Percentiles rank a stretch among this genome's conserved stretches.
These are phyloP conservation scores for Nannizzia gypsea DNA, from an alignment of 2,329 filamentous ascomycete genomes.

Conservation along the genomic window DNA sequence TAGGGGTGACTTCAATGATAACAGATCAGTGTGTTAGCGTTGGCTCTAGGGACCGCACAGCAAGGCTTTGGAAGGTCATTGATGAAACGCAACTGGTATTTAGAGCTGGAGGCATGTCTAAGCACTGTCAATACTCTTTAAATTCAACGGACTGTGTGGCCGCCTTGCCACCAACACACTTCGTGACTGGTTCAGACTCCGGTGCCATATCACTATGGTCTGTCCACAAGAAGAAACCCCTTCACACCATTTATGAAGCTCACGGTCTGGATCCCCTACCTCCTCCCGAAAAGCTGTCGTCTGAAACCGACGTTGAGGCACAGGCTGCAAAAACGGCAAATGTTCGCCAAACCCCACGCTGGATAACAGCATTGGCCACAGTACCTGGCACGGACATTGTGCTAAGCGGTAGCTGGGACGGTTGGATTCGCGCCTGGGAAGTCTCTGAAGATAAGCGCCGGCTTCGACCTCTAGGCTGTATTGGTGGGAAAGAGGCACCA, in stretches of 20 bases:
- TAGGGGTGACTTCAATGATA: conserved; percentile 69
- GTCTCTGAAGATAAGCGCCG: conserved; percentile 71
- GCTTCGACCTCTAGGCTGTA: conserved; percentile 58
- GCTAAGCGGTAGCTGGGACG: conserved; percentile 89
- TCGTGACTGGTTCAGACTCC: conserved; percentile 89
- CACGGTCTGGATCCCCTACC: conserved; percentile 73
- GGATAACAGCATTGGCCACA: conserved; percentile 78
- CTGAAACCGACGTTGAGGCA: conserved; percentile 54
- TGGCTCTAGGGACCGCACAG: conserved; percentile 80
- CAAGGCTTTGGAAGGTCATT: conserved; percentile 86
- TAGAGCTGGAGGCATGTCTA: conserved; percentile 53
- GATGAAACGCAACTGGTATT: conserved; percentile 95
- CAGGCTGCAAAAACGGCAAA: conserved; percentile 33
- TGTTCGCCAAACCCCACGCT: conserved; percentile 57
- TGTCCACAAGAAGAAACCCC: conserved; percentile 84
- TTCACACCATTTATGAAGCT: conserved; percentile 65
- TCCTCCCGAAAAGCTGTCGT: conserved; percentile 55
- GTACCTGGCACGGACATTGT: conserved; percentile 86
- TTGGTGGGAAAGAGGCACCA: conserved; percentile 36
- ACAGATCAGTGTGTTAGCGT: conserved; percentile 86
- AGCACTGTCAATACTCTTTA: conserved; percentile 47
- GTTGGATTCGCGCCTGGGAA: conserved; percentile 72
- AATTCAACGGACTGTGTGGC: conserved; percentile 87
- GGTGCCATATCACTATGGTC: conserved; percentile 80
- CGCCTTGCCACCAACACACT: conserved; percentile 79